Percentiles rank a stretch among this genome's conserved stretches.
Conservation (phyloP, 257 asterid species). For the Solanum appendiculatum region DNA sequence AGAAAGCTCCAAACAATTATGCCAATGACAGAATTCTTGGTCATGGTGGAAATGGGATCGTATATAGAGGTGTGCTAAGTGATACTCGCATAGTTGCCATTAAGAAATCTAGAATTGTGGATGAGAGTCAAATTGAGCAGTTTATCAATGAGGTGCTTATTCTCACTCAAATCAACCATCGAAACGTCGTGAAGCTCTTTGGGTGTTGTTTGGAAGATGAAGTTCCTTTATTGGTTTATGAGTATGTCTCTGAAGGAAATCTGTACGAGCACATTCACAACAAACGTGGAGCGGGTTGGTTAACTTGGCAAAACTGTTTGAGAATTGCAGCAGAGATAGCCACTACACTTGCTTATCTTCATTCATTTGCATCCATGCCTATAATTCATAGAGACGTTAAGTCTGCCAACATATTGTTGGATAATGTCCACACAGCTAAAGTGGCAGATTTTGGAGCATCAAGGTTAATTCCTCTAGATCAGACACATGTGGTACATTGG, state of each 20-base stretch:
- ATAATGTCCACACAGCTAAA: not conserved
- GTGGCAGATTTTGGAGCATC: not conserved
- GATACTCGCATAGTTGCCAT: not conserved
- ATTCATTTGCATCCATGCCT: not conserved
- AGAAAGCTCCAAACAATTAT: not conserved
- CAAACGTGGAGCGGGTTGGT: not conserved
- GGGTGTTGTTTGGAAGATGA: not conserved
- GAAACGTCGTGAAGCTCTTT: not conserved
- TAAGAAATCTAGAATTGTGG: not conserved
- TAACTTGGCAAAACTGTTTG: not conserved
- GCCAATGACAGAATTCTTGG: not conserved
- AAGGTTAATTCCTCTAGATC: not conserved
- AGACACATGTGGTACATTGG: not conserved
- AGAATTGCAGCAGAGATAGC: not conserved
- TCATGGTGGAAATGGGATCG: not conserved
- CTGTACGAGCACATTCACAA: not conserved
- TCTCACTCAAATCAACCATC: not conserved
- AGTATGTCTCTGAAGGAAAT: not conserved
- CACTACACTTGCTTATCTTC: not conserved
- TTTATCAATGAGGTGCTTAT: not conserved
- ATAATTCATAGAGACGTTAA: not conserved
- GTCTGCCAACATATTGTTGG: not conserved
- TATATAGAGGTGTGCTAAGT: not conserved
- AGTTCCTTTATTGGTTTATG: not conserved
- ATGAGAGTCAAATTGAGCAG: not conserved